Base-by-base conservation (phyloP, 331 rosid species). In the Stylosanthes scabra region DNA sequence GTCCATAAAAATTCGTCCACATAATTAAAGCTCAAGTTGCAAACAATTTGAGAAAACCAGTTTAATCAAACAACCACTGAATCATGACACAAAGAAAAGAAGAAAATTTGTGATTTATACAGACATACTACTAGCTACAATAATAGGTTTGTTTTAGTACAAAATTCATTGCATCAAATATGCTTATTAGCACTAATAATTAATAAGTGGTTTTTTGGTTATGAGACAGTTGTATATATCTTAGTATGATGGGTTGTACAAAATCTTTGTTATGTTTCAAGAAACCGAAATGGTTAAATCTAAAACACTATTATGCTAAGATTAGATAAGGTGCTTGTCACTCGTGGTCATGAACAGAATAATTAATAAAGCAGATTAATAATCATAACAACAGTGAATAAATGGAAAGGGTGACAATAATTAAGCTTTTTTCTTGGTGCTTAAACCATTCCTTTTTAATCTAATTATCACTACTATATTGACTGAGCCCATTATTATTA, bases 381-480 rank as follows among this genome's bases (percentile, higher is more conserved):
- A 59, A 64, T 59, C 59, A 57, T 45, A 52, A 40, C 76, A 57
- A 66, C 74, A 75, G 76, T 72, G 79, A 75, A 75, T 42, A 71
- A 78, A 78, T 74, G 80, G 81, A 71, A 81, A 16, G 66, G 74
- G 74, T 63, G 71, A 82, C 75, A 68, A 82, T 79, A 68, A 82
- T 82, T 81, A 75, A 72, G 28, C 70, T 66, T 44, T 72, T n/a
- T 51, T 44, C 28, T 66, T 68, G 71, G 80, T 78, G 82, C 84
- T 73, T 79, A 74, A 84, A 51, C 78, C 68, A 76, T 69, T 70
- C 76, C 42, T 83, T 78, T 72, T 40, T 74, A 31, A 31, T 42
- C 61, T 66, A 76, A 84, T 84, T 49, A 86, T 81, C 71, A 45
- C 85, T 14, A 68, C 20, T 56, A 71, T n/a, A n/a, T 80, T 78